These are phyloP conservation scores for Serpula lacrymans DNA, from an alignment of 768 basidiomycete species.

Conservation along the genomic window DNA sequence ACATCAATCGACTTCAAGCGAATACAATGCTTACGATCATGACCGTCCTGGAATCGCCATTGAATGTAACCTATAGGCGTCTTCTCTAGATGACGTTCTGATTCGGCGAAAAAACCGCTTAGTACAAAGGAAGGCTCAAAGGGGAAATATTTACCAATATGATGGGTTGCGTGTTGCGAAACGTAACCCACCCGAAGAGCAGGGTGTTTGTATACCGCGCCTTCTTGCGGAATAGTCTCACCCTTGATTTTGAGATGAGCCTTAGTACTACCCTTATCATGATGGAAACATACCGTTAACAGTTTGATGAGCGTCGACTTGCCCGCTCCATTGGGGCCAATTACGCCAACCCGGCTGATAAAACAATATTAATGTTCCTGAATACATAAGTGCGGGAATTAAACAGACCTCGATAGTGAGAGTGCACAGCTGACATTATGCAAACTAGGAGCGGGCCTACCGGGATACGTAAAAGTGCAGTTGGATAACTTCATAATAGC, in stretches of 20 bases:
- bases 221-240: constrained; percentile 88
- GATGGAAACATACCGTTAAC: constrained; percentile 54
- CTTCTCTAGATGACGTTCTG: constrained; percentile 92
- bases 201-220: constrained; percentile 92
- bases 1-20: constrained; percentile 7
- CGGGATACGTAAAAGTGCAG: constrained; percentile 95
- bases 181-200: constrained; percentile 93
- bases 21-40: constrained; percentile 68
- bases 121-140: constrained; percentile 14
- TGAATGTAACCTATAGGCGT: constrained; percentile 96
- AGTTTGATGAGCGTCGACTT: constrained; percentile 96
- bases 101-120: constrained; percentile 15
- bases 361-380: constrained; percentile 15
- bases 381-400: constrained; percentile 18
- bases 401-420: constrained; percentile 78
- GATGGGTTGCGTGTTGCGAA: constrained; percentile 97
- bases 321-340: constrained; percentile 93
- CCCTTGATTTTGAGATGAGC: constrained; percentile 46
- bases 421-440: constrained; percentile 88
- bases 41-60: constrained; percentile 98
- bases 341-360: constrained; percentile 80
- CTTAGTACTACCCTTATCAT: constrained; percentile 2
- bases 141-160: constrained; percentile 57
- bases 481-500: constrained; percentile 90
- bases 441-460: constrained; percentile 74